Base-by-base conservation (phyloP, 1,139 yeast species). In the Zygotorulaspora mrakii region DNA sequence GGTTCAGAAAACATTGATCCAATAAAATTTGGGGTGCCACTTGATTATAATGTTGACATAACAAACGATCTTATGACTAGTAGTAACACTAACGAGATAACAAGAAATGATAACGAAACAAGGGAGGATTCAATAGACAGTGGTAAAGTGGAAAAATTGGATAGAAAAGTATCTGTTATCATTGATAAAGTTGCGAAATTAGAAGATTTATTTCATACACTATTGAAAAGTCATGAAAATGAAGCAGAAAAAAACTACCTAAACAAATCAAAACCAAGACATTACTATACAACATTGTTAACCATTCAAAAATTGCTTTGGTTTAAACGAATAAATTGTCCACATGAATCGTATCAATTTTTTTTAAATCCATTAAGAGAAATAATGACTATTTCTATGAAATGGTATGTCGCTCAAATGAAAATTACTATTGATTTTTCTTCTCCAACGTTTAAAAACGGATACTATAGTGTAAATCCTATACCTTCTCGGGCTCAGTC, bases 321-420 rank as follows among this genome's bases (percentile, higher is more conserved):
- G 59, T 40, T 50, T 4, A 53, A 53, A 25, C 33, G 40, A 9
- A 45, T 32, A 17, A 18, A 48, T 7, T 39, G 41, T 2, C 41
- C 46, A 11, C 32, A 42, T 3, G 35, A 36, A 24, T 30, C 48
- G 3, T 32, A 41, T 18, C 37, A 31, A 6, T 37, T 39, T 29
- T 46, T 49, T 13, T 33, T 49, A 12, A 28, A 35, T 3, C 62
- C 62, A 2, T 29, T 57, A 3, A 45, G 39, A 25, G 41, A 48
- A 12, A 41, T 54, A 3, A 31, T 53, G 12, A 40, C 47, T 2
- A 40, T 44, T 2, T 45, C 53, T 4, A 40, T 54, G 23, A 56
- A 53, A 40, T 57, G 59, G 58, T 49, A 54, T 30, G 36, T 54
- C 10, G 39, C 52, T n/a, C 51, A 54, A 35, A 44, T 46, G 18